A percentile compares a stretch with the other conserved stretches of the same genome.
These are phyloP conservation scores for Lindgomyces ingoldianus DNA, from an alignment of 495 filamentous ascomycete genomes.

Conservation along the genomic window DNA sequence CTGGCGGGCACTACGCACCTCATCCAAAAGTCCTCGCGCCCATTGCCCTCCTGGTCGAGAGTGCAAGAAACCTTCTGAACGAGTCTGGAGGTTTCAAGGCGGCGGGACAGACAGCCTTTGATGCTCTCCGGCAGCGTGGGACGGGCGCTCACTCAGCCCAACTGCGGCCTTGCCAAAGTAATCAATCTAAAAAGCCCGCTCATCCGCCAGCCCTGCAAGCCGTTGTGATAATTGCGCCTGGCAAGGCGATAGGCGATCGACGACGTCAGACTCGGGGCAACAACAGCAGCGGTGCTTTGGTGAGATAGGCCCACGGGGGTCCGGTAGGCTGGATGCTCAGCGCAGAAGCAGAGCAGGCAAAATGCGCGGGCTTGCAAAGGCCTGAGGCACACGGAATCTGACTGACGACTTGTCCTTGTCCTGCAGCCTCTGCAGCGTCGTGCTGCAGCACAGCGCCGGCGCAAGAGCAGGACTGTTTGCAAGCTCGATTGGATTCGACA, in stretches of 20 bases:
- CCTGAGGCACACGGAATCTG: constrained; percentile 15
- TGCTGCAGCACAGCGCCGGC: background rate
- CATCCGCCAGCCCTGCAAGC: constrained; percentile 17
- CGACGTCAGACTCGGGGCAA: constrained; percentile 24
- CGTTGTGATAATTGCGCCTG: too few species aligned
- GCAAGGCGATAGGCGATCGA: background rate
- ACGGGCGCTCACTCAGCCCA: constrained; percentile 14
- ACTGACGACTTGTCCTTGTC: background rate
- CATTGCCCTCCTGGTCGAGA: background rate
- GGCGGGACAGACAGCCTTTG: too few species aligned
- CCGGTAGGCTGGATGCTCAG: constrained; percentile 4
- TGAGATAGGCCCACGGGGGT: background rate
- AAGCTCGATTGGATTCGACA: background rate
- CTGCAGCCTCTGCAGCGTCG: background rate
- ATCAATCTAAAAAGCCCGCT: constrained; percentile 8
- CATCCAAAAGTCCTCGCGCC: too few species aligned
- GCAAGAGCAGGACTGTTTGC: background rate
- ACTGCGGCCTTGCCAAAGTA: constrained; percentile 1
- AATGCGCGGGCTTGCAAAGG: background rate
- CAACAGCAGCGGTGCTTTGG: constrained; percentile 3
- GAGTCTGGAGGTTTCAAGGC: constrained; percentile 4
- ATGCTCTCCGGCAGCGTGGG: constrained; percentile 14
- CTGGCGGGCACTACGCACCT: too few species aligned
- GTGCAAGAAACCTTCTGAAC: too few species aligned
- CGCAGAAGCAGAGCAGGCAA: constrained; percentile 1